Conservation (phyloP, 768 basidiomycete genomes). For the Kwoniella pini region DNA sequence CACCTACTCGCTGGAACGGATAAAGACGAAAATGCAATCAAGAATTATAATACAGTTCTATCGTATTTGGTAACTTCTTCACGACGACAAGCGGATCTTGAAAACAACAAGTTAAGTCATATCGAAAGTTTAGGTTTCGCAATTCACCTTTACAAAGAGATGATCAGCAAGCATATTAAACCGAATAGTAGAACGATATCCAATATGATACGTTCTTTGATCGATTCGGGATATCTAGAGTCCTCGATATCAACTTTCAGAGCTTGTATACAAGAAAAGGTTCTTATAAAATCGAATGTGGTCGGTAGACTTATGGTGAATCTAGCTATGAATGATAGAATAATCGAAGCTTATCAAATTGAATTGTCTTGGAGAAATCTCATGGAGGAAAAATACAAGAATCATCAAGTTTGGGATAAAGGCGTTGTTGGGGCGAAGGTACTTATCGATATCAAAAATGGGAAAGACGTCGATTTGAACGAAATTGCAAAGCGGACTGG, state of each 20-base stretch:
- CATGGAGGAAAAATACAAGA: neutral
- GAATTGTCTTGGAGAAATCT: conserved; percentile 29
- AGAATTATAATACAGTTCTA: conserved; percentile 17
- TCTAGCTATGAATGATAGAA: conserved; percentile 6
- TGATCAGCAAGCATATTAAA: conserved; percentile 20
- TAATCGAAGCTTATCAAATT: conserved; percentile 23
- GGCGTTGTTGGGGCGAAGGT: conserved; percentile 35
- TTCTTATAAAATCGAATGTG: conserved; percentile 26
- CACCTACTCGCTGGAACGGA: conserved; percentile 5
- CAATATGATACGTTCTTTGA: conserved; percentile 19
- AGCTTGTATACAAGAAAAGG: neutral
- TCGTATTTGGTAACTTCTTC: neutral
- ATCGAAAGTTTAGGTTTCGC: conserved; percentile 16
- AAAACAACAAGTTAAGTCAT: neutral
- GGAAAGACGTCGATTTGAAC: conserved; percentile 28
- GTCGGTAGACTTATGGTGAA: conserved; percentile 35
- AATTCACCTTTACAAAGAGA: conserved; percentile 27
- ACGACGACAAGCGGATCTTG: neutral
- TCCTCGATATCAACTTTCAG: conserved; percentile 16
- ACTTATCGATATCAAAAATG: conserved; percentile 29
- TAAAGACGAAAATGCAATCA: neutral
- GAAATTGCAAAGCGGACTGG: conserved; percentile 8
- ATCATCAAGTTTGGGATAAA: conserved; percentile 17
- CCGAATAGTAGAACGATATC: conserved; percentile 21
- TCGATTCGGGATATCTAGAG: conserved; percentile 22